A percentile compares a stretch with the other conserved stretches of the same genome.
Evolutionary conservation across 768 basidiomycete species (phyloP).

Genomic region (Podaxis sp.): DNA sequence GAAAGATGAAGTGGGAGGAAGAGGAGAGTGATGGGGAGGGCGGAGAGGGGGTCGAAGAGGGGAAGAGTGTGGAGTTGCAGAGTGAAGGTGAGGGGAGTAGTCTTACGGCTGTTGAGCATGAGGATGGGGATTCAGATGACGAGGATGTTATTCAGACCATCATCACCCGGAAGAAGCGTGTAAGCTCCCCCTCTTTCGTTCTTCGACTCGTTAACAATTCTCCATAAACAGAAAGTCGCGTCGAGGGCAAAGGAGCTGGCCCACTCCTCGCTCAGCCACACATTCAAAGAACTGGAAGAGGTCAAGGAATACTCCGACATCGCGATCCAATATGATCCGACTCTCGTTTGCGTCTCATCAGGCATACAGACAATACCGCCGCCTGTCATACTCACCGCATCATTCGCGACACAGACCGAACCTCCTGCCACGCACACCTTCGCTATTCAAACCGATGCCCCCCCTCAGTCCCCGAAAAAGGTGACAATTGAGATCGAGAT

Average conservation of each 20-base stretch:
- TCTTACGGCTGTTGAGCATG: constrained; percentile 33
- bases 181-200: constrained; percentile 23
- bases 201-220: neutral
- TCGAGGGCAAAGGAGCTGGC: constrained; percentile 50
- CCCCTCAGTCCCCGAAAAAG: constrained; percentile 20
- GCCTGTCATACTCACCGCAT: constrained; percentile 39
- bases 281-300: constrained; percentile 41
- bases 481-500: constrained; percentile 52
- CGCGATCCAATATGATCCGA: constrained; percentile 63
- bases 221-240: constrained; percentile 53
- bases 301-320: constrained; percentile 74
- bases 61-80: constrained; percentile 28
- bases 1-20: constrained; percentile 49
- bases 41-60: constrained; percentile 33
- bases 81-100: constrained; percentile 26
- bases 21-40: constrained; percentile 33
- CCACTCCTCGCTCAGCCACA: constrained; percentile 18
- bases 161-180: constrained; percentile 79
- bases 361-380: constrained; percentile 62
- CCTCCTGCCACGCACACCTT: constrained; percentile 22
- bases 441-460: constrained; percentile 28
- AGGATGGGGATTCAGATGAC: constrained; percentile 61
- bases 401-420: constrained; percentile 59
- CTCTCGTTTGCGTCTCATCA: constrained; percentile 41
- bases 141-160: constrained; percentile 80